phyloP scores from a whole-genome alignment of 352 stramenopile species.

The Pythium graminicola region DNA sequence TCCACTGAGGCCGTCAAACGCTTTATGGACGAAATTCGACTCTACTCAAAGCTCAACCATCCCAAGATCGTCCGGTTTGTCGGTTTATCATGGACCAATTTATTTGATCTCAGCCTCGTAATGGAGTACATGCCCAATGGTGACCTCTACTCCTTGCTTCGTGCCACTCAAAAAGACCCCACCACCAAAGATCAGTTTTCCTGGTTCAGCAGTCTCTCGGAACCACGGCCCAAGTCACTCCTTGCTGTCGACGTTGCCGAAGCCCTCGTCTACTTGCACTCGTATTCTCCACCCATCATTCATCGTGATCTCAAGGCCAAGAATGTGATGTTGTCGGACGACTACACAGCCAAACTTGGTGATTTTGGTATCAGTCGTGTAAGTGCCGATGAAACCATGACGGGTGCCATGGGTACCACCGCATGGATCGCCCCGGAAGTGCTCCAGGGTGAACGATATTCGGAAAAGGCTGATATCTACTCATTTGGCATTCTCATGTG shows the following conservation, averaged over 20 bases:
- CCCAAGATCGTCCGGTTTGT: conserved; percentile 63
- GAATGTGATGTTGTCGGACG: conserved; percentile 18
- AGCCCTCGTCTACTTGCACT: conserved; percentile 50
- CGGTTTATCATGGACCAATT: conserved; percentile 54
- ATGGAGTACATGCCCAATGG: conserved; percentile 67
- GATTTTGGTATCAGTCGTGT: conserved; percentile 23
- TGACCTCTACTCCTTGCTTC: conserved; percentile 50
- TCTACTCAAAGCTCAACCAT: conserved; percentile 50
- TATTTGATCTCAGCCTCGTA: conserved; percentile 46
- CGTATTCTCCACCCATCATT: conserved; percentile 36
- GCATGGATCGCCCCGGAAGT: conserved; percentile 22
- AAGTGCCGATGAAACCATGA: conserved; percentile 9
- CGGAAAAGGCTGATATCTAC: conserved; percentile 15
- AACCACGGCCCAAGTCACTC: conserved; percentile 39
- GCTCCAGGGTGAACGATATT: conserved; percentile 6
- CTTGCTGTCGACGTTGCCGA: conserved; percentile 55
- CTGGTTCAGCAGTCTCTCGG: no score
- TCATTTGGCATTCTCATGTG: conserved; percentile 16
- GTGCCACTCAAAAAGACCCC: conserved; percentile 36
- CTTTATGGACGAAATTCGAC: conserved; percentile 61
- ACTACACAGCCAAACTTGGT: conserved; percentile 18
- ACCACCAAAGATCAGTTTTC: no score
- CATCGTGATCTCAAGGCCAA: conserved; percentile 30
- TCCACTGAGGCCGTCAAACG: conserved; percentile 27
- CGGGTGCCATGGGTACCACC: conserved; percentile 9